Evolutionary conservation across 2,329 filamentous ascomycete species (phyloP), one percentile per base, ranked within the genome.

Genomic region (Calonectria pauciramosa): DNA sequence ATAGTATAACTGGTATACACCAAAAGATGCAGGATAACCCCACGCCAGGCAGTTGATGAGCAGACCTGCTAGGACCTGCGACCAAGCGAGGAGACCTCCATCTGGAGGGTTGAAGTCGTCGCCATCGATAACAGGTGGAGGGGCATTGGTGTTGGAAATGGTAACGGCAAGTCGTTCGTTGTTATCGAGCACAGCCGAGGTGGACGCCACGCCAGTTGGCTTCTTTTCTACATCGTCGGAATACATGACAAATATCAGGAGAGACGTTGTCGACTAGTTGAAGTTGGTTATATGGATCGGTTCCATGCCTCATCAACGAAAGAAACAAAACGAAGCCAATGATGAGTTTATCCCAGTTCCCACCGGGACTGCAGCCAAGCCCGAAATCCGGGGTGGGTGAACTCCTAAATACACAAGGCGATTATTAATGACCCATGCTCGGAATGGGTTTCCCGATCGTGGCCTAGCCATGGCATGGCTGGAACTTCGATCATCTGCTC

Each of bases 1-100:
- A 73, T 87, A 87, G 82, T 89, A 84, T 8, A 92, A 83, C 79
- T 91, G 89, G 70, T 95, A 89, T 59, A 88, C 87, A 69, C 86
- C 89, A 75, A 89, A 91, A 2, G 87, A 85, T 7, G 86, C 83
- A 4, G 87, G 85, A 68, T 87, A 88, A 68, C 89, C 89, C 87
- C 89, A 90, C 7, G 88, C 85, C 72, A 91, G 80, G 68, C 85
- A 85, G 79, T 88, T 89, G 81, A 89, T 83, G 36, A 89, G 83
- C 51, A 88, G 83, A 38, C 86, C 86, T 9, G 88, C 87, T 26
- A 88, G 60, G 11, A 90, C 88, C 78, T 90, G 89, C 0, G 84
- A 85, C 89, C 89, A 91, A 20, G 88, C 89, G 18, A 80, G 75
- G 64, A 85, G 76, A 16, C 89, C 89, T 32, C 89, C 88, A 59